Conservation (phyloP, 148 eudicot species). For the Persicaria tinctoria region DNA sequence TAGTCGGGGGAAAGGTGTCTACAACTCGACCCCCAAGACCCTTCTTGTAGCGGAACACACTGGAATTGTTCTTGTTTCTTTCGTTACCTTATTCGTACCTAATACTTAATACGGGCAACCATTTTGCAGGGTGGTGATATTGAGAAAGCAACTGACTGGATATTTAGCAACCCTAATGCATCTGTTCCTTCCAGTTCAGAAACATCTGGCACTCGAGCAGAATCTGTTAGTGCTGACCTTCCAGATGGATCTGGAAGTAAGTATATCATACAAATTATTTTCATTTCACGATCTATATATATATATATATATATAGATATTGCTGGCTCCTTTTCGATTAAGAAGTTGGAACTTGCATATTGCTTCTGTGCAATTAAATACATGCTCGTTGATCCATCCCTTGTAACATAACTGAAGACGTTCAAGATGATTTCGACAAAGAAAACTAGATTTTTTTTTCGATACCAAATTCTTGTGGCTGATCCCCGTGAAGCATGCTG, state of each 20-base stretch:
- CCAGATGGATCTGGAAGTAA: conserved; percentile 95
- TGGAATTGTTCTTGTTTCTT: no score
- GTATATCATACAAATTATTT: conserved; percentile 22
- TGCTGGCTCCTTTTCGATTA: neutral
- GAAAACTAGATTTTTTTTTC: no score
- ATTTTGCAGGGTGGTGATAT: conserved; percentile 72
- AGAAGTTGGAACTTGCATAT: neutral
- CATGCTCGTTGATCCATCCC: neutral
- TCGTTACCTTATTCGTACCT: neutral
- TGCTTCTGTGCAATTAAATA: neutral
- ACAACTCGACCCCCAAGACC: no score
- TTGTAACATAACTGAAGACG: neutral
- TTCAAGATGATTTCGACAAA: no score
- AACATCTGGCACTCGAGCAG: conserved; percentile 37
- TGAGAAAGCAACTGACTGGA: conserved; percentile 96
- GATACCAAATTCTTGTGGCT: no score
- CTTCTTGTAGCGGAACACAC: no score
- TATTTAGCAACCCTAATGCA: conserved; percentile 57
- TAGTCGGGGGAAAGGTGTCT: no score
- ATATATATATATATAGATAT: neutral
- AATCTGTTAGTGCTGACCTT: conserved; percentile 41
- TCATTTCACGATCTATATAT: neutral
- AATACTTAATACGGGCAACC: neutral
- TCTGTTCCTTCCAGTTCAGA: conserved; percentile 54
- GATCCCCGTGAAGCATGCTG: no score